Base-by-base conservation (phyloP, 371 early-diverging fungal genomes). In the Lichtheimia corymbifera region DNA sequence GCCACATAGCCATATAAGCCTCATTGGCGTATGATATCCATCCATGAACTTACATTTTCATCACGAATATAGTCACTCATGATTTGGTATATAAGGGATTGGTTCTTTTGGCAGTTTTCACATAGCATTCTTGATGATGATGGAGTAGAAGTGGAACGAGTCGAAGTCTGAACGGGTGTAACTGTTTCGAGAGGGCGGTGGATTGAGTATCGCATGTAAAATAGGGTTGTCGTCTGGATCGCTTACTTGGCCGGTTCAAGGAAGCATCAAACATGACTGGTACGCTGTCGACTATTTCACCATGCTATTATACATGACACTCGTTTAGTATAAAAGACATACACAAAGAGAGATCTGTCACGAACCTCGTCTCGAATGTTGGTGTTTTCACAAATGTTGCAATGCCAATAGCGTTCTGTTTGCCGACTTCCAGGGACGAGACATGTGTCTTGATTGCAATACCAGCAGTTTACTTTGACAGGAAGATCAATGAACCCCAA, bases 401-500 rank as follows among this genome's bases (percentile, higher is more conserved):
- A 71, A 17, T 64, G 30, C 71, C 71, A 71, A 40, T 59, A 50
- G 5, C 42, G 27, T 20, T 53, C 58, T 3, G 58, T 66, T 49
- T 71, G 59, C 20, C 59, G 64, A 43, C 64, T 52, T 17, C 67
- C 63, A n/a, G 59, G 55, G 6, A 62, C 22, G 12, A 71, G 53
- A 50, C 61, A 62, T 18, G 71, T 63, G 53, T 66, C 59, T 52
- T 65, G 60, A 58, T 66, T 73, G 54, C 73, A 73, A 41, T 66
- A 73, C 67, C 68, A 73, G 49, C 73, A 73, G 27, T 73, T 73
- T 6, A 73, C 69, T 35, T 53, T 61, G 11, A 53, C 56, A 14
- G 64, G 61, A 28, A 65, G 61, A 57, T 58, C 64, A 30, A 53
- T 50, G 65, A 77, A 25, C 55, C 66, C 60, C 20, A 64, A 28